Evolutionary conservation across 2,329 filamentous ascomycete genomes (phyloP), one percentile per base, ranked within the genome.

Genomic region (Verticillium tricorpus): DNA sequence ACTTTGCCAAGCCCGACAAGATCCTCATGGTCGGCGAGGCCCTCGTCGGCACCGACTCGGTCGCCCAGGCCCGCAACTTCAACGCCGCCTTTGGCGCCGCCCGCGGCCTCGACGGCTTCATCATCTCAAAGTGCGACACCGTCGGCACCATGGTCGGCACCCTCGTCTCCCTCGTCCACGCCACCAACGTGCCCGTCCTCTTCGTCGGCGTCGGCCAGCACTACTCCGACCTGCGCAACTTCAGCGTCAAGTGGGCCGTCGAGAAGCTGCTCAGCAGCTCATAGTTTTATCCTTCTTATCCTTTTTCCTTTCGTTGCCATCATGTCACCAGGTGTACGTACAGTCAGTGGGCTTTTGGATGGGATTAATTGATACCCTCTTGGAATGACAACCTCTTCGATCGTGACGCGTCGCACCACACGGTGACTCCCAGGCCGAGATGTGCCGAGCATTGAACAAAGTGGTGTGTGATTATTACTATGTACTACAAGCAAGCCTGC

Each of bases 111-210:
- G 96, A 99, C 76, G 95, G 95, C 6, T 99, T 99, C 76, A 97
- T 99, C 73, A 97, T 99, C 69, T 94, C 90, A 64, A 99, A 99
- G 77, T 98, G 95, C 74, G 95, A 99, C 78, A 99, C 95, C 0
- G 96, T 99, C 40, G 96, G 95, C n/a, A 94, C 97, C 78, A 98
- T 98, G 93, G 93, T 97, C 54, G 93, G 85, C 68, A 97, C 94
- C 2, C 81, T 99, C 66, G 95, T 99, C 65, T 97, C 92, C 73
- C 94, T 99, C 81, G 94, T 99, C 45, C 94, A 98, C 78, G 94
- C 95, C 3, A 99, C 96, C 3, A 92, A 94, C 32, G 96, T 99
- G 56, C 96, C 96, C 0, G 93, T 99, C 22, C 84, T 98, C 12
- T 99, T 99, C 72, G 84, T 99, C 67, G 95, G 85, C 62, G 86